A percentile compares a stretch with the other conserved stretches of the same genome.
These are phyloP conservation scores for Mariannaea elegans DNA, from an alignment of 2,329 filamentous ascomycete species.

Conservation along the genomic window DNA sequence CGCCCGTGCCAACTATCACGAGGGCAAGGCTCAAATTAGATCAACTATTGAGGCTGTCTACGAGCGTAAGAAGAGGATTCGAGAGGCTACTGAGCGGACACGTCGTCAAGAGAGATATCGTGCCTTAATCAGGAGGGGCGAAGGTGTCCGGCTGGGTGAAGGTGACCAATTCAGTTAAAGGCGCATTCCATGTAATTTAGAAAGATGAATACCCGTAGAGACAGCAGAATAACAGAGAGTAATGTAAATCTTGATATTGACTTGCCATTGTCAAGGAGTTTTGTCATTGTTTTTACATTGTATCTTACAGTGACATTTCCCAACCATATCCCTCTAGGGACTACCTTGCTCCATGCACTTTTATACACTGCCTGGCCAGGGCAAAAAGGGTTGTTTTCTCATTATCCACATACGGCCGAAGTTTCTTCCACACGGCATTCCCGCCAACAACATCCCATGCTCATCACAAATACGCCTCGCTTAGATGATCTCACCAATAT, in stretches of 20 bases:
- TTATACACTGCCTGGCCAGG: constrained; percentile 43
- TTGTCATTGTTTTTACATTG: constrained; percentile 50
- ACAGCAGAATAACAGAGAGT: constrained; percentile 39
- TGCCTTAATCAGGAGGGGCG: constrained; percentile 58
- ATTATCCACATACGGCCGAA: constrained; percentile 39
- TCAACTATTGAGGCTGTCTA: constrained; percentile 88
- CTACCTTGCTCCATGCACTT: constrained; percentile 40
- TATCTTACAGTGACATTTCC: constrained; percentile 49
- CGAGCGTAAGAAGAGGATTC: constrained; percentile 81
- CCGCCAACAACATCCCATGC: constrained; percentile 19
- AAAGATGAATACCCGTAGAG: constrained; percentile 29
- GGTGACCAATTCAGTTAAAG: constrained; percentile 70
- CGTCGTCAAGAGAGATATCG: constrained; percentile 53
- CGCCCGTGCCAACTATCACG: constrained; percentile 85
- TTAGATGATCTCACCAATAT: constrained; percentile 75
- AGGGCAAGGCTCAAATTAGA: constrained; percentile 81
- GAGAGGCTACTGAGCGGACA: constrained; percentile 62
- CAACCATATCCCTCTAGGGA: constrained; percentile 31
- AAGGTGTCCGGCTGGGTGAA: constrained; percentile 65
- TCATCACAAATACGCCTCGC: constrained; percentile 34
- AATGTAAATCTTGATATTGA: constrained; percentile 37
- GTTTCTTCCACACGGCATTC: constrained; percentile 25
- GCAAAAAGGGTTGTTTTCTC: constrained; percentile 36
- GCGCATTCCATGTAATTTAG: not conserved
- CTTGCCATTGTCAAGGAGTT: constrained; percentile 37